Evolutionary conservation across 1,139 yeast species (phyloP), one percentile per base, ranked within the genome.

Genomic region (Trichomonascaceae sp.): DNA sequence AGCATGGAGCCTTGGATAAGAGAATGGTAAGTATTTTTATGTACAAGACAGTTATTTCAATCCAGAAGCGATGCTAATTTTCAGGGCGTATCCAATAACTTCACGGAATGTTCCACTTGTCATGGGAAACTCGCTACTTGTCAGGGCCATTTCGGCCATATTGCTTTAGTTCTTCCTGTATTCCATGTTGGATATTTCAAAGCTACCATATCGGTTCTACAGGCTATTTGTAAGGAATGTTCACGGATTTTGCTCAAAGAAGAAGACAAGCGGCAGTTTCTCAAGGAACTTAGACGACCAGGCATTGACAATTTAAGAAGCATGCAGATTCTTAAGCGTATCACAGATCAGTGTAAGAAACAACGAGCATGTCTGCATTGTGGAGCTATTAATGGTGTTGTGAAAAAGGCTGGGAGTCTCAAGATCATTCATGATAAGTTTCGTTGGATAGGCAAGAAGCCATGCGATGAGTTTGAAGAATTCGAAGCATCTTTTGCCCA

Each of bases 131-230:
- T 95, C 63, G 96, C 96, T 0, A 82, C 96, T 1, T 95, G 99
- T 69, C 97, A 93, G 71, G 99, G 99, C 53, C 99, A 95, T 73
- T 95, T 95, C 69, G 99, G 99, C 46, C 96, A 95, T 66, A 82
- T 95, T 60, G 82, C 89, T 62, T 77, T 95, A 53, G 96, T 98
- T 0, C 75, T 95, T 51, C 99, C 99, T 1, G 98, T 91, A 17
- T 95, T 93, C 73, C 99, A 95, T 67, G 95, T 93, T 47, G 99
- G 99, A 5, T 95, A 90, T 69, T 93, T 95, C 78, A 93, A 91
- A 69, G 85, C 95, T 44, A 87, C 89, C 43, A 87, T 95, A 60
- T 86, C 84, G 65, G 91, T 95, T 51, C 74, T 95, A 55, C 99
- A 95, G 70, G 83, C 88, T 57, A 85, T 95, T 59, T 95, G 99